Conservation (phyloP, 306 rosid species). For the Ochetophila trinervis region DNA sequence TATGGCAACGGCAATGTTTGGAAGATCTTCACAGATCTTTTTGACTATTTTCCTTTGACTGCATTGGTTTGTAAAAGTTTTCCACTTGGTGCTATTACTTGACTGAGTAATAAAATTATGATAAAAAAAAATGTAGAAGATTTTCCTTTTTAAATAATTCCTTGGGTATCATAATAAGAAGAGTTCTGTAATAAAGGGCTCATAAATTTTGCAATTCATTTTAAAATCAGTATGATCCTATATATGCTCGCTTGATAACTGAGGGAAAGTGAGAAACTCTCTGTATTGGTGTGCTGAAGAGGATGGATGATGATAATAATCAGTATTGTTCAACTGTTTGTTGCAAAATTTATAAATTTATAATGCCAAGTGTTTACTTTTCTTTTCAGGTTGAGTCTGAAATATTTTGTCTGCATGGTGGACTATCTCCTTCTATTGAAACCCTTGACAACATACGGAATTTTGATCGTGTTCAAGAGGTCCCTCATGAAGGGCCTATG, state of each 20-base stretch:
- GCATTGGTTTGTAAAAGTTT: constrained; percentile 78
- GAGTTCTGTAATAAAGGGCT: neutral
- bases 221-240: neutral
- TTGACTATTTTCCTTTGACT: constrained; percentile 94
- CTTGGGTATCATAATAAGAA: neutral
- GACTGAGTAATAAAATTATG: neutral
- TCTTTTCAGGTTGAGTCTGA: constrained; percentile 85
- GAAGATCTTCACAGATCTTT: constrained; percentile 98
- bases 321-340: constrained; percentile 9
- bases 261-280: constrained; percentile 22
- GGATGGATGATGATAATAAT: constrained; percentile 14
- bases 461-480: constrained; percentile 99
- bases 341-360: constrained; percentile 1
- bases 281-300: neutral
- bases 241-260: constrained; percentile 8
- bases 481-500: constrained; percentile 99
- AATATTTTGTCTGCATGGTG: constrained; percentile 98
- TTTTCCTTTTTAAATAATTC: neutral
- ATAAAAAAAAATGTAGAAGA: constrained; percentile 2
- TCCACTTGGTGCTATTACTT: constrained; percentile 1
- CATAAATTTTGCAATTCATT: neutral
- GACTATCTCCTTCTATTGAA: constrained; percentile 95
- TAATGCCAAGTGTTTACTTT: constrained; percentile 17
- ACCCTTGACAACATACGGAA: constrained; percentile 91
- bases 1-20: constrained; percentile 96